Evolutionary conservation across 2,329 filamentous ascomycete genomes (phyloP).

Genomic region (Ambrosiella beaveri): DNA sequence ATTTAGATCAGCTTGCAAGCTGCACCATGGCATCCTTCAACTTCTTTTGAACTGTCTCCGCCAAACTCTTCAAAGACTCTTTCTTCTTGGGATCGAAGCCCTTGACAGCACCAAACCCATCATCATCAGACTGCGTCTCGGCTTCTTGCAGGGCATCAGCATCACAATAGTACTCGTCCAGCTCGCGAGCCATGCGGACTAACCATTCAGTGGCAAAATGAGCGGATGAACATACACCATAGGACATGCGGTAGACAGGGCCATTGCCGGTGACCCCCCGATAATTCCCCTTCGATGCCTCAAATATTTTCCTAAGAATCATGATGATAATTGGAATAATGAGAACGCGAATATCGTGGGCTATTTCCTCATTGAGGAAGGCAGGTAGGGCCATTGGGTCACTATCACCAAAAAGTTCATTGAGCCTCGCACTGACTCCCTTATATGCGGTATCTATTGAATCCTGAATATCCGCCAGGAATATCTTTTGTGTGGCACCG

Average conservation of each 20-base stretch:
- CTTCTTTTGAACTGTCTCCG: not conserved
- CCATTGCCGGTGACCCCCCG: not conserved
- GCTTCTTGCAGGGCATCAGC: not conserved
- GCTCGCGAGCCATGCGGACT: not conserved
- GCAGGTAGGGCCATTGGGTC: no score
- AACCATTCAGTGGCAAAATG: not conserved
- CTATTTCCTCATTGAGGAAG: no score
- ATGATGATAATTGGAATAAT: conserved; percentile 8
- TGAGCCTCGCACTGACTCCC: not conserved
- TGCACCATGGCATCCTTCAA: not conserved
- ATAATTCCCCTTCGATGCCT: not conserved
- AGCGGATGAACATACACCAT: not conserved
- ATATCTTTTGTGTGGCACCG: not conserved
- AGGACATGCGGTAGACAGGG: not conserved
- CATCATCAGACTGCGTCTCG: conserved; percentile 2
- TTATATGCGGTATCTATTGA: conserved; percentile 6
- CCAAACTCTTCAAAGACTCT: not conserved
- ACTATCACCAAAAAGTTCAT: not conserved
- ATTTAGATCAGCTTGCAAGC: not conserved
- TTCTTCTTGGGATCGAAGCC: conserved; percentile 5
- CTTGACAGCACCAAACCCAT: conserved; percentile 10
- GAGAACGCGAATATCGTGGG: not conserved
- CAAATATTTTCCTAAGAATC: conserved; percentile 4
- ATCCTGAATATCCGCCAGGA: not conserved
- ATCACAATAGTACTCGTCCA: not conserved